These are phyloP conservation scores for Sugiyamaella qingdaonensis DNA, from an alignment of 805 yeast genomes.

Conservation along the genomic window DNA sequence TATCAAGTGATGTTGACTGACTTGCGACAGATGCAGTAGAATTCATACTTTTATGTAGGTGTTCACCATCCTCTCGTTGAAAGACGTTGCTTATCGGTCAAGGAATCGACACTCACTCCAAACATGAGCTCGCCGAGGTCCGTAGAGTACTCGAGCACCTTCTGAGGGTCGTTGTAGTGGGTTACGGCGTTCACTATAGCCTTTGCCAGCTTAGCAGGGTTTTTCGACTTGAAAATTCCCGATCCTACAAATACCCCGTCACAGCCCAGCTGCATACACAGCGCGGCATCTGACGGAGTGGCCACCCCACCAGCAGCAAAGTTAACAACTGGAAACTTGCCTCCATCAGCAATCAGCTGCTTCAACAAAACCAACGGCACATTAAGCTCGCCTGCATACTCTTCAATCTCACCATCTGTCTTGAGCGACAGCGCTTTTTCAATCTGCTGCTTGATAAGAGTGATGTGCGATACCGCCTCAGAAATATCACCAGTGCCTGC, in stretches of 20 bases:
- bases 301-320: conserved; percentile 90
- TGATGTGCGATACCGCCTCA: conserved; percentile 75
- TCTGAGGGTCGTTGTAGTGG: conserved; percentile 56
- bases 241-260: conserved; percentile 77
- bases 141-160: conserved; percentile 60
- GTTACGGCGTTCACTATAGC: conserved; percentile 82
- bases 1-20: too few relatives aligned
- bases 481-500: conserved; percentile 87
- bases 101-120: conserved; percentile 57
- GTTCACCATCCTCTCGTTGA: conserved; percentile 18
- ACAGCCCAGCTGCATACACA: conserved; percentile 76
- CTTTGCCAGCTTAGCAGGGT: conserved; percentile 67
- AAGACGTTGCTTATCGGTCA: conserved; percentile 34
- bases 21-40: too few relatives aligned
- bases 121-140: conserved; percentile 75
- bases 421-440: conserved; percentile 40
- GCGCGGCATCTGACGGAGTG: conserved; percentile 83
- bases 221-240: conserved; percentile 70
- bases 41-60: too few relatives aligned
- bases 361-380: conserved; percentile 55
- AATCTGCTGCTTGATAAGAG: conserved; percentile 55
- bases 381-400: conserved; percentile 52
- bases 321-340: conserved; percentile 75
- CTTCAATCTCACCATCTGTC: conserved; percentile 42
- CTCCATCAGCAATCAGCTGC: conserved; percentile 43